Conservation (phyloP, 2,329 filamentous ascomycete species). For the Cordyceps cateniannulata region DNA sequence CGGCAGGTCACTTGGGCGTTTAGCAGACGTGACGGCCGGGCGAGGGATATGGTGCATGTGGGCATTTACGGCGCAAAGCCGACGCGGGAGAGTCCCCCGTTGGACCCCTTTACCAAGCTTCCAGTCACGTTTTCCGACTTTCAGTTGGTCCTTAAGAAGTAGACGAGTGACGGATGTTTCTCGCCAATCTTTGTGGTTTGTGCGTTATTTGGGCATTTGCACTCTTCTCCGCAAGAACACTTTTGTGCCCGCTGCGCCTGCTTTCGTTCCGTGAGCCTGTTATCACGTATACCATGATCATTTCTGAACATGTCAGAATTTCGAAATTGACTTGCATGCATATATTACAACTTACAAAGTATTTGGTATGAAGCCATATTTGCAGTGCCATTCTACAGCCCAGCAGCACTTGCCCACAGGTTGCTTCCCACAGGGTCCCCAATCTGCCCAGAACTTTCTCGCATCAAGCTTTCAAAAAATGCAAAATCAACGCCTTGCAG, state of each 20-base stretch:
- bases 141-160: slow-evolving; percentile 3
- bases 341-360: neutral
- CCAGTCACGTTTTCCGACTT: slow-evolving; percentile 14
- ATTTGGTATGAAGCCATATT: no score
- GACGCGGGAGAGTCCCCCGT: slow-evolving; percentile 13
- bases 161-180: neutral
- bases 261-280: no score
- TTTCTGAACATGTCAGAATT: no score
- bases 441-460: neutral
- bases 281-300: no score
- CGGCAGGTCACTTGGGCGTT: slow-evolving; percentile 17
- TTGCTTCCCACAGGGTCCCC: neutral
- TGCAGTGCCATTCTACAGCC: neutral
- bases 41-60: slow-evolving; percentile 9
- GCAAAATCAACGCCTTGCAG: neutral
- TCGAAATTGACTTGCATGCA: neutral
- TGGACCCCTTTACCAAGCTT: slow-evolving; percentile 11
- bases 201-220: neutral
- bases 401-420: neutral
- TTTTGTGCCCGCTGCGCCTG: no score
- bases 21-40: slow-evolving; percentile 13
- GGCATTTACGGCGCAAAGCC: slow-evolving; percentile 17
- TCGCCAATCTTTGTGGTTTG: neutral
- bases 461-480: neutral
- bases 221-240: no score